Base-by-base conservation (phyloP, 148 eudicot species). In the Amaranthus hypochondriacus region DNA sequence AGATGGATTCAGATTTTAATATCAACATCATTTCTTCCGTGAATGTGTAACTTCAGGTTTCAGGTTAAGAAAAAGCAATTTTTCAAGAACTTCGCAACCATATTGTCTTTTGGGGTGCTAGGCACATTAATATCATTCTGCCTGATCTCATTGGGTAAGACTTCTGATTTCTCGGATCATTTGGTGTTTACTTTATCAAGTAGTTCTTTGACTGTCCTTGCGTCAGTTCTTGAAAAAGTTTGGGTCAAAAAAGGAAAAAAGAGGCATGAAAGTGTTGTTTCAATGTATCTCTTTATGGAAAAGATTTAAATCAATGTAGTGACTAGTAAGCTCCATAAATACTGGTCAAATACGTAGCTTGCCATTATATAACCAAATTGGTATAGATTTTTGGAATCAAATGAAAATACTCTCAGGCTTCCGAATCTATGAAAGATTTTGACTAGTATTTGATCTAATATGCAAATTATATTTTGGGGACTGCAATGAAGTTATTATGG, bases 11-110 rank as follows among this genome's bases (percentile, higher is more conserved):
- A 51, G 5, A 63, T 13, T 46, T 3, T 48, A n/a, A 11, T 14
- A n/a, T 13, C 5, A 49, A 69, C 13, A 21, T 59, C 50, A 43
- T 53, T 62, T 71, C 9, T 15, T 57, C 54, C 18, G 50, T 76
- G 39, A 28, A 11, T 48, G 67, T 77, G 55, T 42, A 74, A 48
- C 7, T 71, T 64, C 87, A 96, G 99, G 79, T 96, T 96, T 83
- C 96, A 92, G 94, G 99, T 95, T 59, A 95, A 95, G 90, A 95
- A 95, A 81, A 95, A 95, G 70, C 96, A 95, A 56, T 95, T 95
- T 79, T 95, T 95, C 80, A 83, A 87, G 84, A 95, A 95, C 80
- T 84, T 96, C 82, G 78, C 87, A 39, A 90, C 83, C 68, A 96
- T 96, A 69, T 79, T 89, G 81, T 64, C 86, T 81, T 92, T 96